Evolutionary conservation across 1,139 yeast species (phyloP), one percentile per base, ranked within the genome.

Genomic region (Kodamaea arcana): DNA sequence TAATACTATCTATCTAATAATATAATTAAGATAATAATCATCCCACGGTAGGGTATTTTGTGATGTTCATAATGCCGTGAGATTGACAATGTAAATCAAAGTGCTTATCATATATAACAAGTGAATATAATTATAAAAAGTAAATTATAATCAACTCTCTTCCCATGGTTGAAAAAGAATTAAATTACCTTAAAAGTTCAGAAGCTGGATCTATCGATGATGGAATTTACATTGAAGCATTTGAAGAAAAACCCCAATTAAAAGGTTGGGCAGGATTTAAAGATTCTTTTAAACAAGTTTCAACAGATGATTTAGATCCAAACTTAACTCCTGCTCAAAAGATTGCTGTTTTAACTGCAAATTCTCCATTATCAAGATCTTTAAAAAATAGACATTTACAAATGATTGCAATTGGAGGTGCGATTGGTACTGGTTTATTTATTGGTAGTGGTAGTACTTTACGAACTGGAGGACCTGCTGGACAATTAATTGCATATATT

Each of bases 391-490:
- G 85, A 62, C 78, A 84, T 66, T 63, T 85, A 48, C 83, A 82
- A 52, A 83, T 85, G 86, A 80, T 86, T 55, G 94, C 94, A 32
- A 80, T 86, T 48, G 95, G 95, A 52, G 94, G 94, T 44, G 73
- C 87, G 34, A 83, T 86, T 43, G 95, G 95, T 60, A 83, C 94
- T 5, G 90, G 88, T 30, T 60, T 80, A 43, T 77, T 80, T 46
- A 80, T 87, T 28, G 95, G 95, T 39, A 73, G 83, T 16, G 95
- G 94, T 32, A 62, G 69, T 13, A 75, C 88, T 1, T 65, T 85
- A 46, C 56, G 64, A 32, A 65, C 71, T 21, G 94, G 94, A 35
- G 95, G 96, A 23, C 94, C 94, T 3, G 92, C 84, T 4, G 83
- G 85, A 35, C 61, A 85, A 29, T 56, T 85, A 28, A 73, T 81